phyloP scores from a whole-genome alignment of 345 rosid genomes.

The Hibiscus trionum region DNA sequence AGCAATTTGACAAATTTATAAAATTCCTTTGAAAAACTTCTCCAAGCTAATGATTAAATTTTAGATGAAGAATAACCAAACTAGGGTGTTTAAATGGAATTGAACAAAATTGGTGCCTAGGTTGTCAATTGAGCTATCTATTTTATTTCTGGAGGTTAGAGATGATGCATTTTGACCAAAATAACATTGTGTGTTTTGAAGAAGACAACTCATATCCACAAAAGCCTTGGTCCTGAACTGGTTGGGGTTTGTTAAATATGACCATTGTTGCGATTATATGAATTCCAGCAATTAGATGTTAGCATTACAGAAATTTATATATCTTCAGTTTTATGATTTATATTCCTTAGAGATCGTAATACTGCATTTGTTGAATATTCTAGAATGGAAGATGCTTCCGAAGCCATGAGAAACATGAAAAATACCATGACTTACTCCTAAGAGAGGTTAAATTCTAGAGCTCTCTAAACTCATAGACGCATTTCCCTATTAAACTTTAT shows the following conservation, averaged over 20 bases:
- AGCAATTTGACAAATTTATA: not conserved
- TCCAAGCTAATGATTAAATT: not conserved
- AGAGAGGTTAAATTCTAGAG: no score
- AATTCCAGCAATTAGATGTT: not conserved
- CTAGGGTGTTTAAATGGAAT: not conserved
- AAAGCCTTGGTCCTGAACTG: not conserved
- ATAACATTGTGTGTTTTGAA: not conserved
- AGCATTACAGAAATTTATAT: not conserved
- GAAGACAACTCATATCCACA: not conserved
- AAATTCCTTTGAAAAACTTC: not conserved
- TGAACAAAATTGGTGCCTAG: no score
- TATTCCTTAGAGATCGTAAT: constrained; percentile 54
- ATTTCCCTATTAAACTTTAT: no score
- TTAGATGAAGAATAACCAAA: not conserved
- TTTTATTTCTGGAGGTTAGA: not conserved
- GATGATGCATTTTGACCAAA: not conserved
- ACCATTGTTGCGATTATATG: not conserved
- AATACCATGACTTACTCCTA: no score
- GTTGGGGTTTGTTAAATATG: not conserved
- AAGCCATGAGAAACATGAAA: constrained; percentile 74
- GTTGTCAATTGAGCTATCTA: no score
- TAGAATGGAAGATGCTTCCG: constrained; percentile 62
- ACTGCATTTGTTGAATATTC: constrained; percentile 65
- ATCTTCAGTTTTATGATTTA: not conserved
- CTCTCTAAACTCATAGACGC: no score